Percentiles rank a stretch among this genome's conserved stretches.
Evolutionary conservation across 768 basidiomycete species (phyloP).

Genomic region (Amanita jacksonii): DNA sequence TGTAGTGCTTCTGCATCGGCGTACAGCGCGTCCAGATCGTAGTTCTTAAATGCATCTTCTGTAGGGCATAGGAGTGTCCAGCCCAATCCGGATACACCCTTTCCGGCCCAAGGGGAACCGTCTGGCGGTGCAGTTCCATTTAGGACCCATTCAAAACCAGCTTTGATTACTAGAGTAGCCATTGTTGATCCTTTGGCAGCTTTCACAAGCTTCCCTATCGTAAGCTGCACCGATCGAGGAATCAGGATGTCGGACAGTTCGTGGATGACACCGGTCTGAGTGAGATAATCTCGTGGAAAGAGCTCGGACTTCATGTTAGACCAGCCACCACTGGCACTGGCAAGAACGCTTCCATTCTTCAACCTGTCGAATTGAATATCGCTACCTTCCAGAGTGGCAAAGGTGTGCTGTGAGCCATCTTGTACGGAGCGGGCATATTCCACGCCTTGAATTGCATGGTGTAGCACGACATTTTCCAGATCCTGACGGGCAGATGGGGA

Average conservation of each 20-base stretch:
- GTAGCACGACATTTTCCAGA: slow-evolving; percentile 75
- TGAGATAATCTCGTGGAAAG: slow-evolving; percentile 59
- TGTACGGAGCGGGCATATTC: slow-evolving; percentile 57
- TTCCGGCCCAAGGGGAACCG: slow-evolving; percentile 54
- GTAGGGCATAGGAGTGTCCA: slow-evolving; percentile 91
- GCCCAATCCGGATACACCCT: slow-evolving; percentile 36
- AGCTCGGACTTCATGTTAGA: slow-evolving; percentile 54
- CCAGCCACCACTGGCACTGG: slow-evolving; percentile 74
- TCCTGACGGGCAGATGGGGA: slow-evolving; percentile 70
- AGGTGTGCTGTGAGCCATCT: slow-evolving; percentile 62
- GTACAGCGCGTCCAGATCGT: slow-evolving; percentile 72
- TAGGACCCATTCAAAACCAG: slow-evolving; percentile 85
- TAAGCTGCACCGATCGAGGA: slow-evolving; percentile 80
- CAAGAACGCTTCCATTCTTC: slow-evolving; percentile 39
- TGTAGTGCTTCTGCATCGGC: slow-evolving; percentile 43
- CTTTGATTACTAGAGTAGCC: slow-evolving; percentile 72
- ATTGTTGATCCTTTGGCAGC: slow-evolving; percentile 88
- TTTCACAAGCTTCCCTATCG: slow-evolving; percentile 80
- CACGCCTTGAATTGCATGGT: slow-evolving; percentile 73
- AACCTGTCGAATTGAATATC: slow-evolving; percentile 61
- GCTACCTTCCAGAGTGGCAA: slow-evolving; percentile 77
- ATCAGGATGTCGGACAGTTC: slow-evolving; percentile 79
- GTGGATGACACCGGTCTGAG: slow-evolving; percentile 86
- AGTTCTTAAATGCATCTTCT: slow-evolving; percentile 83
- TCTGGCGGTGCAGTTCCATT: slow-evolving; percentile 76